Conservation (phyloP, 2,329 filamentous ascomycete species). For the Hyphodiscus sp. region DNA sequence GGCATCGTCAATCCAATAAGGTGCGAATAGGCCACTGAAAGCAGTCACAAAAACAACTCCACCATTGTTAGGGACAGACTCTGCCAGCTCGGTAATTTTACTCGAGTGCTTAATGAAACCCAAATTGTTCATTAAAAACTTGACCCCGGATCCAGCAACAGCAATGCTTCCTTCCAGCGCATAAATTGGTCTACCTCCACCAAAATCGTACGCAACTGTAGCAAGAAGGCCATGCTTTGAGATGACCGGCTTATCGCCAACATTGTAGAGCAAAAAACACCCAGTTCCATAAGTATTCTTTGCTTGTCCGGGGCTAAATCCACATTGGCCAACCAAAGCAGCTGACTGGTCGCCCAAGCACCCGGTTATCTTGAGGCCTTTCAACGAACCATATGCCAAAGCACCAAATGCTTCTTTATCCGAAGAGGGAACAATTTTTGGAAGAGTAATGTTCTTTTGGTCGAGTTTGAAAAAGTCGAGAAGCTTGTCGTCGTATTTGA, state of each 20-base stretch:
- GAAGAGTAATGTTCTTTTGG: slow-evolving; percentile 60
- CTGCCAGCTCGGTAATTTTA: slow-evolving; percentile 45
- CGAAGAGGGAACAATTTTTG: slow-evolving; percentile 70
- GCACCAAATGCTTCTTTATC: slow-evolving; percentile 66
- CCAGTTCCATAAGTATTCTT: slow-evolving; percentile 85
- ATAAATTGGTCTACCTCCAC: slow-evolving; percentile 53
- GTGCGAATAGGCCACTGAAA: slow-evolving; percentile 84
- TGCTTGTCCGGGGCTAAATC: slow-evolving; percentile 72
- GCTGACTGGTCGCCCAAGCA: slow-evolving; percentile 77
- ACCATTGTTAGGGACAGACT: slow-evolving; percentile 62
- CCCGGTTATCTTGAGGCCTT: slow-evolving; percentile 65
- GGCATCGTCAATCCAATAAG: slow-evolving; percentile 92
- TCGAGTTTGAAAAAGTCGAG: slow-evolving; percentile 72
- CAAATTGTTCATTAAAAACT: slow-evolving; percentile 62
- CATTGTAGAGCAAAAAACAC: slow-evolving; percentile 80
- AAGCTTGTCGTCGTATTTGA: slow-evolving; percentile 67
- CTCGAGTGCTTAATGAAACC: slow-evolving; percentile 48
- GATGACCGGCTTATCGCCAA: slow-evolving; percentile 77
- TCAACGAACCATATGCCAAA: slow-evolving; percentile 57
- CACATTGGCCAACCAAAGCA: slow-evolving; percentile 74
- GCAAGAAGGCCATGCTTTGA: slow-evolving; percentile 76
- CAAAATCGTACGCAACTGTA: slow-evolving; percentile 84
- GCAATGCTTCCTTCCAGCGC: slow-evolving; percentile 80
- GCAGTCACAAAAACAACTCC: slow-evolving; percentile 84
- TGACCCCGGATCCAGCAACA: slow-evolving; percentile 74